Conservation (phyloP, 805 yeast genomes). For the Schwanniomyces yamadae region DNA sequence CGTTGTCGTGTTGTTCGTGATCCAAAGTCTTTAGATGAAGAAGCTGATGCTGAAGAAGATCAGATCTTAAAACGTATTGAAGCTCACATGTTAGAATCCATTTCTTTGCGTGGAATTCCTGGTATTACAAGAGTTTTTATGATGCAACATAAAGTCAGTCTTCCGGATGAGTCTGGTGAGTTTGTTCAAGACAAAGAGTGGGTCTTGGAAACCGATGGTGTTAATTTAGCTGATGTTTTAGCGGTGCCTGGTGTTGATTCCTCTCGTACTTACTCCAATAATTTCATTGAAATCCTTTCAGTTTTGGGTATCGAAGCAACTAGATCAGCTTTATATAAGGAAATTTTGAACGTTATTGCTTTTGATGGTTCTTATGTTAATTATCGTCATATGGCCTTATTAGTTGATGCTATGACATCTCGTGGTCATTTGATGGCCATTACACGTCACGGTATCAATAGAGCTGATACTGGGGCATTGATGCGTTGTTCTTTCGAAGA, state of each 20-base stretch:
- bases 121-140: conserved; percentile 88
- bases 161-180: conserved; percentile 81
- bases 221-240: conserved; percentile 91
- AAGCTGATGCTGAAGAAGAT: conserved; percentile 94
- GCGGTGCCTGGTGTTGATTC: conserved; percentile 94
- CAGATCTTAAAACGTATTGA: conserved; percentile 93
- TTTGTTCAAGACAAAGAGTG: conserved; percentile 89
- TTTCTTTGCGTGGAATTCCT: conserved; percentile 92
- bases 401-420: conserved; percentile 98
- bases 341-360: conserved; percentile 94
- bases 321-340: conserved; percentile 88
- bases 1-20: conserved; percentile 99
- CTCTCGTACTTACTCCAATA: conserved; percentile 87
- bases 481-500: conserved; percentile 99
- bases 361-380: conserved; percentile 99
- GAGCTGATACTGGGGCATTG: conserved; percentile 97
- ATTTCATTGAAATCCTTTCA: conserved; percentile 91
- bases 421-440: conserved; percentile 98
- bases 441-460: conserved; percentile 98
- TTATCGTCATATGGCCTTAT: conserved; percentile 95
- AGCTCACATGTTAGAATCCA: conserved; percentile 92
- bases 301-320: conserved; percentile 99
- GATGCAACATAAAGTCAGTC: conserved; percentile 78
- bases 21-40: conserved; percentile 90
- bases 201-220: conserved; percentile 99